These are phyloP conservation scores for Tetrapisispora iriomotensis DNA, from an alignment of 805 yeast species.

Conservation along the genomic window DNA sequence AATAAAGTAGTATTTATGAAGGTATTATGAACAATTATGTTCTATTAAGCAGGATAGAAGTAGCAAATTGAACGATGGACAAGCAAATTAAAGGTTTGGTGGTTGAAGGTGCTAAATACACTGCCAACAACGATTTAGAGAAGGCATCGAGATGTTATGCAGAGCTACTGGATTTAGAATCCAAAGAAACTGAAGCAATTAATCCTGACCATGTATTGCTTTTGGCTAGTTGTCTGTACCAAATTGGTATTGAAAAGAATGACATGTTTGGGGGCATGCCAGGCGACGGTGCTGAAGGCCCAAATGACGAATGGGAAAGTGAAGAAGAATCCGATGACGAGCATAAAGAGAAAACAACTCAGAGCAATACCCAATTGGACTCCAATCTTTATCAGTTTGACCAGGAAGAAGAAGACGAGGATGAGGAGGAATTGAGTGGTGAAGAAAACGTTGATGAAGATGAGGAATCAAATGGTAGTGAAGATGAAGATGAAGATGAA, in stretches of 20 bases:
- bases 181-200: not conserved
- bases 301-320: slow-evolving; percentile 4
- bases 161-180: slow-evolving; percentile 36
- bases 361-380: slow-evolving; percentile 20
- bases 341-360: slow-evolving; percentile 11
- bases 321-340: slow-evolving; percentile 7
- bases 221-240: slow-evolving; percentile 2
- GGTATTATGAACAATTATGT: too few relatives aligned
- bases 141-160: slow-evolving; percentile 62
- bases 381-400: slow-evolving; percentile 21
- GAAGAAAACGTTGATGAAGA: slow-evolving; percentile 23
- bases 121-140: slow-evolving; percentile 56
- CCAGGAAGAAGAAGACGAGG: slow-evolving; percentile 20
- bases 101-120: slow-evolving; percentile 52
- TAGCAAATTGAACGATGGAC: not conserved
- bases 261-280: slow-evolving; percentile 31
- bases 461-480: slow-evolving; percentile 13
- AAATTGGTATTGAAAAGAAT: slow-evolving; percentile 6
- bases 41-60: not conserved
- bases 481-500: slow-evolving; percentile 18
- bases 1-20: too few relatives aligned
- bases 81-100: slow-evolving; percentile 31
- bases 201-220: slow-evolving; percentile 2
- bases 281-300: slow-evolving; percentile 6
- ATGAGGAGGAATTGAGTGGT: slow-evolving; percentile 19